Evolutionary conservation across 345 rosid species (phyloP).

Genomic region (Bretschneidera sinensis): DNA sequence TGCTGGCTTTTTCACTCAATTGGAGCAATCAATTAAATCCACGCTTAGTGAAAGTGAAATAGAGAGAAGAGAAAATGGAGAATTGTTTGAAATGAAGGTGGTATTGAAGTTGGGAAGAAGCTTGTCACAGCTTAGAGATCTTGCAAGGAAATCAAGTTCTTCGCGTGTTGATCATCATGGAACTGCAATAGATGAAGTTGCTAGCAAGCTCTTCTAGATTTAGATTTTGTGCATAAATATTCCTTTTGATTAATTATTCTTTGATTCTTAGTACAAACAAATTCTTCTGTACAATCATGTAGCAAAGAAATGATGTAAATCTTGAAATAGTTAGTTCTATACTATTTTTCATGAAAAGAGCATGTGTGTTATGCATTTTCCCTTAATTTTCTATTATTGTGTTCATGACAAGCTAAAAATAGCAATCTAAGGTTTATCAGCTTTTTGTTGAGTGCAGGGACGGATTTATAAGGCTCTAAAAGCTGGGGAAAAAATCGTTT

Average conservation of each 20-base stretch:
- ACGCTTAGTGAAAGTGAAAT: constrained; percentile 1
- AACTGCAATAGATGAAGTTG: constrained; percentile 18
- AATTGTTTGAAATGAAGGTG: constrained; percentile 27
- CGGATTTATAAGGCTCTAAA: too few relatives aligned
- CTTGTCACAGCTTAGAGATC: constrained; percentile 28
- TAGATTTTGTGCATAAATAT: constrained; percentile 20
- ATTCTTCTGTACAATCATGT: constrained; percentile 9
- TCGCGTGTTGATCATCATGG: constrained; percentile 19
- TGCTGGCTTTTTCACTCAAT: constrained; percentile 27
- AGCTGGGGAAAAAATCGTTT: too few relatives aligned
- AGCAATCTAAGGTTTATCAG: too few relatives aligned
- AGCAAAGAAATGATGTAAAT: neutral
- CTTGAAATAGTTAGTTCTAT: too few relatives aligned
- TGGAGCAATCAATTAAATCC: constrained; percentile 29
- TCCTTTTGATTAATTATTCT: neutral
- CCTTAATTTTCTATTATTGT: too few relatives aligned
- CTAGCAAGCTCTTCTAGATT: constrained; percentile 36
- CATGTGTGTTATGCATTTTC: too few relatives aligned
- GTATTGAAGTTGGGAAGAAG: constrained; percentile 36
- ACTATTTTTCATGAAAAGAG: neutral
- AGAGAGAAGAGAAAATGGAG: constrained; percentile 24
- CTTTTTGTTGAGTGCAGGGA: too few relatives aligned
- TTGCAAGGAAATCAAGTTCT: constrained; percentile 22
- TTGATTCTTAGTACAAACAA: constrained; percentile 26
- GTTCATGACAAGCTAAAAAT: too few relatives aligned